Conservation (phyloP, 2,329 filamentous ascomycete genomes). For the Fusarium odoratissimum region DNA sequence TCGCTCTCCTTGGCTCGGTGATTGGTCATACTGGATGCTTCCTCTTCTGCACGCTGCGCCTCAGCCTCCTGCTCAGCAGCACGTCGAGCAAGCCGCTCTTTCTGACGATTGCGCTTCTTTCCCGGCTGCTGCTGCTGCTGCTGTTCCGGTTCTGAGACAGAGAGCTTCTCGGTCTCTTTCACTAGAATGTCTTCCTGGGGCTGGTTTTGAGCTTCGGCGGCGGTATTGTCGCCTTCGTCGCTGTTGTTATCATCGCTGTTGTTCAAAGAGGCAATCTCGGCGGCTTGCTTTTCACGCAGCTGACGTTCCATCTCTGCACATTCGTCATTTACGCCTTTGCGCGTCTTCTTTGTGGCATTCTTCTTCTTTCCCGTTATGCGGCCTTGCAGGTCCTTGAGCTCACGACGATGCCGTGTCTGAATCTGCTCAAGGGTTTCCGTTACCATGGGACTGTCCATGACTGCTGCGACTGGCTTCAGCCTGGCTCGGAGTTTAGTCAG, state of each 20-base stretch:
- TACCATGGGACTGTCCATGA: slow-evolving; percentile 43
- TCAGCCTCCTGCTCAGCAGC: slow-evolving; percentile 84
- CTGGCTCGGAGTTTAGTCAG: background rate
- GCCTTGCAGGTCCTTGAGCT: slow-evolving; percentile 86
- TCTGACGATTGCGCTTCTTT: slow-evolving; percentile 90
- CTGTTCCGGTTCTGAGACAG: slow-evolving; percentile 26
- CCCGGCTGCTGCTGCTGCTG: slow-evolving; percentile 42
- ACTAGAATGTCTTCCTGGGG: slow-evolving; percentile 27
- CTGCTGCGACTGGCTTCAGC: background rate
- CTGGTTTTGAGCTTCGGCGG: slow-evolving; percentile 1
- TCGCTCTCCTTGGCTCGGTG: slow-evolving; percentile 76
- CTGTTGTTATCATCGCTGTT: slow-evolving; percentile 38
- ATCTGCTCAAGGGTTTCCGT: slow-evolving; percentile 77
- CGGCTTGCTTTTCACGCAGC: slow-evolving; percentile 73
- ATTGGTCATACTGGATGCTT: slow-evolving; percentile 81
- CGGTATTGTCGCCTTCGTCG: slow-evolving; percentile 21
- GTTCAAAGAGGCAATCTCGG: slow-evolving; percentile 63
- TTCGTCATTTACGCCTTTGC: slow-evolving; percentile 79
- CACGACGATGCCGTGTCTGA: slow-evolving; percentile 84
- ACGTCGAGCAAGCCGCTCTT: slow-evolving; percentile 88
- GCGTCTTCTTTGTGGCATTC: slow-evolving; percentile 88
- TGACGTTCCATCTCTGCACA: slow-evolving; percentile 77
- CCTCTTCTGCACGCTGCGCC: slow-evolving; percentile 74
- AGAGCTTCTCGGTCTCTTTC: slow-evolving; percentile 39
- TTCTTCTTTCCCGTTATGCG: slow-evolving; percentile 97